Evolutionary conservation across 768 basidiomycete species (phyloP).

Genomic region (Agaricus subrufescens): DNA sequence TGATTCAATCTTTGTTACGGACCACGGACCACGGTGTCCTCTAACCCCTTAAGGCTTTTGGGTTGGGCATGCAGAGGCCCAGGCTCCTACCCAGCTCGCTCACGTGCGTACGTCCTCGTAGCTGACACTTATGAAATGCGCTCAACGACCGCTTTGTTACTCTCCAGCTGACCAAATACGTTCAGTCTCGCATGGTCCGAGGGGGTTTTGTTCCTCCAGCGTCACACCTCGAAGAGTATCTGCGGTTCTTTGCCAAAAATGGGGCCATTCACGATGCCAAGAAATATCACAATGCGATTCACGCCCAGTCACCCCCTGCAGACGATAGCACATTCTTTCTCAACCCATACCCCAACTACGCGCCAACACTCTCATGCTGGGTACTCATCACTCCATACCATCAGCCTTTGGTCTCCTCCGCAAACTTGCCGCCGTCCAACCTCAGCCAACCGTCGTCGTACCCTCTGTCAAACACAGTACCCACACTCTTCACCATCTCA

Average conservation of each 20-base stretch:
- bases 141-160: conserved; percentile 49
- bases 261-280: conserved; percentile 38
- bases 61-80: too few relatives aligned
- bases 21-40: too few relatives aligned
- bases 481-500: background rate
- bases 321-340: conserved; percentile 7
- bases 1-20: too few relatives aligned
- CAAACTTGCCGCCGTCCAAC: conserved; percentile 19
- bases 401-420: conserved; percentile 44
- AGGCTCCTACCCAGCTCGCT: too few relatives aligned
- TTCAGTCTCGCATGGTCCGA: conserved; percentile 37
- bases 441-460: background rate
- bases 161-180: conserved; percentile 41
- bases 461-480: background rate
- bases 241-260: conserved; percentile 42
- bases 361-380: conserved; percentile 40
- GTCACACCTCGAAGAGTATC: conserved; percentile 42
- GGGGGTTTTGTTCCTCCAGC: conserved; percentile 34
- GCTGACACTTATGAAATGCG: conserved; percentile 34
- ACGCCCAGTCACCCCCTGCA: conserved; percentile 8
- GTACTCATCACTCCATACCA: conserved; percentile 33
- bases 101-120: too few relatives aligned
- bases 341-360: conserved; percentile 19
- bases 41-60: too few relatives aligned
- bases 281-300: conserved; percentile 36